Evolutionary conservation across 2,329 filamentous ascomycete genomes (phyloP).

Genomic region (Fusarium penzigii): DNA sequence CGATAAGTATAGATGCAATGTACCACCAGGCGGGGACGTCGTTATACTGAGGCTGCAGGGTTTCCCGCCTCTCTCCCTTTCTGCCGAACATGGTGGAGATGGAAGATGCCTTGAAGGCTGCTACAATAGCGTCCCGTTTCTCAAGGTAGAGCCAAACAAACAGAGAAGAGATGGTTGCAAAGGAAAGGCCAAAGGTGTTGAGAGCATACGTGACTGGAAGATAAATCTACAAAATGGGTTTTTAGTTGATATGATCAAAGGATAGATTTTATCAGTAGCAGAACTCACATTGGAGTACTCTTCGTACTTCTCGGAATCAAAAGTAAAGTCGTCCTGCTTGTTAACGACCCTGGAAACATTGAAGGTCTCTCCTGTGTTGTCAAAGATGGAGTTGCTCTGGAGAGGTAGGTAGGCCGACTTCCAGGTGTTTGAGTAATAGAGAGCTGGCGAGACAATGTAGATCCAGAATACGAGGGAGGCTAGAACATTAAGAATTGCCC

Average conservation of each 20-base stretch:
- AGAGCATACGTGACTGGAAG: constrained; percentile 46
- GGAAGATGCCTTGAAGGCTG: constrained; percentile 8
- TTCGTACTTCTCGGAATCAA: constrained; percentile 50
- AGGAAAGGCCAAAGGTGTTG: constrained; percentile 53
- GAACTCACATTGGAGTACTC: constrained; percentile 49
- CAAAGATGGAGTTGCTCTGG: constrained; percentile 53
- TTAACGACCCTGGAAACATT: constrained; percentile 50
- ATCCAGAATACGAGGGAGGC: constrained; percentile 50
- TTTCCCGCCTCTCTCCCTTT: neutral
- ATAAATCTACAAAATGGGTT: constrained; percentile 35
- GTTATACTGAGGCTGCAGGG: constrained; percentile 16
- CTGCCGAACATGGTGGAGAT: neutral
- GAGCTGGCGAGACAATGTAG: constrained; percentile 43
- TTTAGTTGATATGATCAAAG: neutral
- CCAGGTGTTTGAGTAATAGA: constrained; percentile 53
- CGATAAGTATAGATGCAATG: constrained; percentile 10
- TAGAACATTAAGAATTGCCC: constrained; percentile 50
- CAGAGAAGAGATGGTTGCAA: constrained; percentile 48
- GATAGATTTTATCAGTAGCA: neutral
- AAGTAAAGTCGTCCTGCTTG: constrained; percentile 38
- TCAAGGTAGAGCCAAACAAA: constrained; percentile 35
- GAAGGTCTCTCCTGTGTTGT: constrained; percentile 52
- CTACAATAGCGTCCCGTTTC: constrained; percentile 27
- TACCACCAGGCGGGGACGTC: constrained; percentile 32
- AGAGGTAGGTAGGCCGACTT: constrained; percentile 54